Evolutionary conservation across 306 rosid species (phyloP).

Genomic region (Vachellia collinsii): DNA sequence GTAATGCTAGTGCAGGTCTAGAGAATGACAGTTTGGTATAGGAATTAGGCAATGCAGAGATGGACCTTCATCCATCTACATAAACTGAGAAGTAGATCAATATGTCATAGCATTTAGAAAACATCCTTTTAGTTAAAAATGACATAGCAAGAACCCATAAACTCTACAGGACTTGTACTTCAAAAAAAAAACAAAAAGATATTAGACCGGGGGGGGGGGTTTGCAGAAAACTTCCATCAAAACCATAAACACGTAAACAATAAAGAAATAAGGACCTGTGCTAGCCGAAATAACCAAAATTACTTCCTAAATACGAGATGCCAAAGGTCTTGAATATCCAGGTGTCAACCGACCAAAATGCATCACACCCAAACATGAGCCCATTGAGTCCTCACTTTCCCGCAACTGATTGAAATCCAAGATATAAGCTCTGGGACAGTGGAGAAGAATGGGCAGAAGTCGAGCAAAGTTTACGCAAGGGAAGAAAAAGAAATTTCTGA

Average conservation of each 20-base stretch:
- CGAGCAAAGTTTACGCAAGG: background rate
- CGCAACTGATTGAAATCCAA: background rate
- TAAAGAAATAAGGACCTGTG: background rate
- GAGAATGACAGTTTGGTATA: background rate
- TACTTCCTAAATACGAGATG: background rate
- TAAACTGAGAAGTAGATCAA: background rate
- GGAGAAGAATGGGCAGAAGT: background rate
- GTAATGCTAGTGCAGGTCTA: background rate
- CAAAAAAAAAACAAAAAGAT: too few relatives aligned
- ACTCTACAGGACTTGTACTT: background rate
- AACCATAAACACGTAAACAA: background rate
- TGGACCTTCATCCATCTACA: background rate
- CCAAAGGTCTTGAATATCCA: background rate
- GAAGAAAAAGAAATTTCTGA: background rate
- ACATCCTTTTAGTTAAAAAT: background rate
- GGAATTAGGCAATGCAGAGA: background rate
- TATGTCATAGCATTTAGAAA: background rate
- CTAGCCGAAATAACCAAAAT: background rate
- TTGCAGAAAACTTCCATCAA: background rate
- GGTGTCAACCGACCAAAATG: background rate
- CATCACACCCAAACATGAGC: background rate
- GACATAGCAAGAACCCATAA: background rate
- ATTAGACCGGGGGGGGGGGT: background rate
- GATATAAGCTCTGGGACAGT: background rate
- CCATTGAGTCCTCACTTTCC: background rate